Conservation (phyloP, 495 filamentous ascomycete genomes). For the Aspergillus bertholletiae region DNA sequence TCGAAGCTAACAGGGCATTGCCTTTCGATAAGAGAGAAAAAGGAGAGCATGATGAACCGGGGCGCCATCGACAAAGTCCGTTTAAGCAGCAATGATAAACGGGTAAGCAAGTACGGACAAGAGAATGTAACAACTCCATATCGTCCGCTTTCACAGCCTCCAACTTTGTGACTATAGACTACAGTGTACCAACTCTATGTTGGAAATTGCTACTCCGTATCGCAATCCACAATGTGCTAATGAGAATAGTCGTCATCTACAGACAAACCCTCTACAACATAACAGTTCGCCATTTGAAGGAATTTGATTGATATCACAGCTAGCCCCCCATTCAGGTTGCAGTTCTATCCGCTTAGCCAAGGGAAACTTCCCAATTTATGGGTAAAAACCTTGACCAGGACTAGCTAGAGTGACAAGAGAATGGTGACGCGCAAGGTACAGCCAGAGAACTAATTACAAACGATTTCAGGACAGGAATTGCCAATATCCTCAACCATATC, state of each 20-base stretch:
- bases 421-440: conserved; percentile 2
- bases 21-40: too few relatives aligned
- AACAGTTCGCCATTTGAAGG: neutral
- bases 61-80: too few relatives aligned
- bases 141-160: too few relatives aligned
- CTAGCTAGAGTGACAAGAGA: neutral
- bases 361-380: conserved; percentile 11
- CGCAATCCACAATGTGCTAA: neutral
- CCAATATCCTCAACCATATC: neutral
- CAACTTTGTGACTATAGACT: too few relatives aligned
- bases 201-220: neutral
- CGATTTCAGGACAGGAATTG: neutral
- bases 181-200: neutral
- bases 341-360: conserved; percentile 4
- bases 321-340: conserved; percentile 15
- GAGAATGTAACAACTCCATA: too few relatives aligned
- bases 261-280: neutral
- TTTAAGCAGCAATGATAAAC: too few relatives aligned
- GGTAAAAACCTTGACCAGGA: conserved; percentile 21
- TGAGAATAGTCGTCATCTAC: neutral
- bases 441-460: neutral
- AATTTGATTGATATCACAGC: conserved; percentile 5
- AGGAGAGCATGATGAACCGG: too few relatives aligned
- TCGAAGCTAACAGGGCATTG: too few relatives aligned
- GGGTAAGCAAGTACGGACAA: too few relatives aligned